Evolutionary conservation across 2,329 filamentous ascomycete species (phyloP).

Genomic region (Fusarium napiforme): DNA sequence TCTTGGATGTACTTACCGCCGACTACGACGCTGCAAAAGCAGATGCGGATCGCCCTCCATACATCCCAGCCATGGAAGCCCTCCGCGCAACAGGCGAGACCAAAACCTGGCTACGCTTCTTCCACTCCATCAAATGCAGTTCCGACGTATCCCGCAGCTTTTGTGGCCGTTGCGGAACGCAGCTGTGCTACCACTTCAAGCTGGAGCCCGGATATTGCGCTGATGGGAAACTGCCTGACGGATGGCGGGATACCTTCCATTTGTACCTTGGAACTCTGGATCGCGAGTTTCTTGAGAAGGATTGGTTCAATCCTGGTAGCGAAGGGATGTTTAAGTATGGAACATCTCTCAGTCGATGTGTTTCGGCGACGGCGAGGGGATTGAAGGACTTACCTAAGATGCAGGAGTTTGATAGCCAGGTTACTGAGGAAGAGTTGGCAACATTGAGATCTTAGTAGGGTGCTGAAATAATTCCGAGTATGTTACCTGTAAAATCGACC

Average conservation of each 20-base stretch:
- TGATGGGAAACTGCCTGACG: constrained; percentile 27
- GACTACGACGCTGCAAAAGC: not conserved
- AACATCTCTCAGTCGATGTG: constrained; percentile 31
- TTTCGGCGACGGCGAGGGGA: constrained; percentile 29
- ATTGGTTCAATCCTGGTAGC: constrained; percentile 30
- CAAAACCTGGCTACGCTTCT: constrained; percentile 18
- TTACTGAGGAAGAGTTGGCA: constrained; percentile 20
- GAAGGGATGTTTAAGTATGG: constrained; percentile 36
- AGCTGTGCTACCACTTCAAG: constrained; percentile 34
- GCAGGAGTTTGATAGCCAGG: constrained; percentile 19
- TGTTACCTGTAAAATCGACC: too few relatives aligned
- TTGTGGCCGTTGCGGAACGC: constrained; percentile 43
- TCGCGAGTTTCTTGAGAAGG: constrained; percentile 32
- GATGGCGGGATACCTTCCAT: constrained; percentile 33
- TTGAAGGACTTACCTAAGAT: constrained; percentile 26
- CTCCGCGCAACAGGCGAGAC: not conserved
- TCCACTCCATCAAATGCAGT: constrained; percentile 25
- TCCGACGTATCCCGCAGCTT: constrained; percentile 40
- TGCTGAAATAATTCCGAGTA: accelerated
- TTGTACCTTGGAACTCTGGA: constrained; percentile 35
- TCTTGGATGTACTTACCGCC: not conserved
- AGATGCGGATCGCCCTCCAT: not conserved
- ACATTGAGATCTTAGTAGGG: not conserved
- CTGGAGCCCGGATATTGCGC: constrained; percentile 22
- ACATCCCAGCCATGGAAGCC: not conserved